Base-by-base conservation (phyloP, 805 yeast genomes). In the Wickerhamiella siamensis region DNA sequence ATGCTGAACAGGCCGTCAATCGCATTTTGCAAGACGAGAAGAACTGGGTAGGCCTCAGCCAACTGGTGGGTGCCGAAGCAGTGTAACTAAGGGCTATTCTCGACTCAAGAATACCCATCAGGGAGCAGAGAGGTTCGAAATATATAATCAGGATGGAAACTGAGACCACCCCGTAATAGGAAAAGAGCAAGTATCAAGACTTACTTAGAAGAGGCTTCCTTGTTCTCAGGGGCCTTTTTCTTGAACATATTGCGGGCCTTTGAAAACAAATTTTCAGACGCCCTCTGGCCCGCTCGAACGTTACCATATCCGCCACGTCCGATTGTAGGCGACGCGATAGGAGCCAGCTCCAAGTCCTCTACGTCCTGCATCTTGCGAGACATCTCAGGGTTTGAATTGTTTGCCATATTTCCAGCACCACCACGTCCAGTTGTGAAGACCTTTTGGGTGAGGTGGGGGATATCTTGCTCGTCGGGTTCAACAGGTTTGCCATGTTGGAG, bases 371-470 rank as follows among this genome's bases (percentile, higher is more conserved):
- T 69, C 49, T 66, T 69, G 46, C 86, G 65, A 4, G 83, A 69
- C 38, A 72, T 51, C 38, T 68, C 66, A 15, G 52, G 52, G 55
- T 78, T 75, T 29, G 66, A 66, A 57, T 78, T 79, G 47, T 64
- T 67, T 42, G 75, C 61, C 82, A 79, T 79, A 52, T 79, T 79
- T 4, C 88, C 88, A 39, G 72, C 76, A 5, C 88, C 88, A 5
- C 88, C 88, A 49, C 88, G 67, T 17, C 87, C 88, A 1, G 86
- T 79, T 20, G 81, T 69, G 53, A 74, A 71, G 20, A 72, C 70
- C 22, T 71, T 70, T 16, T 71, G 70, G 29, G 34, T 44, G 26
- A 47, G 42, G 19, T 71, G 57, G 26, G 75, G 63, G 51, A 64
- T 70, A 3, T 81, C 80, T 48, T 70, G 74, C 2, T 73, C 72